Base-by-base conservation (phyloP, 306 rosid genomes). In the Alnus rubra region DNA sequence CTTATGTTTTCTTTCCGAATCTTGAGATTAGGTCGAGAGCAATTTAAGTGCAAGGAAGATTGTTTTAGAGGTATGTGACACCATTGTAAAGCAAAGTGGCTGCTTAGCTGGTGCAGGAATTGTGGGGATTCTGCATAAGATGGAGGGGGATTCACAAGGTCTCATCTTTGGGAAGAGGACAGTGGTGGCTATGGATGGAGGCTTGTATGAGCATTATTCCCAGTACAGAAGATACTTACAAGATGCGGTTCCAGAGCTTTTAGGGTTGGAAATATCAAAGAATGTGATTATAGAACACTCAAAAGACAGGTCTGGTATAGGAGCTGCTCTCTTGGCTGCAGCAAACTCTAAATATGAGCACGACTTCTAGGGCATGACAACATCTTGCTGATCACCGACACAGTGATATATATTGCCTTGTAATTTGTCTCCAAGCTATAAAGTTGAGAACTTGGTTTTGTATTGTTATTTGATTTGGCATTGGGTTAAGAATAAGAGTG, bases 151-250 rank as follows among this genome's bases (percentile, higher is more conserved):
- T 31, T 84, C 89, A 15, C 75, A 78, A 78, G 97, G 88, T 52
- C 19, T 82, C 31, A 73, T 89, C 68, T 88, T 86, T 79, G 90
- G 94, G n/a, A 94, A 89, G 81, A 89, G 97, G 83, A 87, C 86
- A 14, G 98, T 92, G 47, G 98, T 94, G 71, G 98, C 97, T 3
- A 87, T 94, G 77, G 98, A 94, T 86, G 98, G 97, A 77, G 97
- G 97, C 67, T 82, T 94, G 74, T 91, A 94, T 37, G 97, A 84
- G 78, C 88, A 91, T 77, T 92, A 94, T 74, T 89, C 97, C 31
- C 98, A 94, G 48, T 94, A 92, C 82, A 85, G 93, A 81, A 76
- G 81, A 78, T 87, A 91, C 76, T 76, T 94, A 50, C 76, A 78
- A 45, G 87, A 87, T 54, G 92, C 97, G 0, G 93, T 92, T 15